phyloP scores from a whole-genome alignment of 2,329 filamentous ascomycete species.

The Monilinia polystroma region DNA sequence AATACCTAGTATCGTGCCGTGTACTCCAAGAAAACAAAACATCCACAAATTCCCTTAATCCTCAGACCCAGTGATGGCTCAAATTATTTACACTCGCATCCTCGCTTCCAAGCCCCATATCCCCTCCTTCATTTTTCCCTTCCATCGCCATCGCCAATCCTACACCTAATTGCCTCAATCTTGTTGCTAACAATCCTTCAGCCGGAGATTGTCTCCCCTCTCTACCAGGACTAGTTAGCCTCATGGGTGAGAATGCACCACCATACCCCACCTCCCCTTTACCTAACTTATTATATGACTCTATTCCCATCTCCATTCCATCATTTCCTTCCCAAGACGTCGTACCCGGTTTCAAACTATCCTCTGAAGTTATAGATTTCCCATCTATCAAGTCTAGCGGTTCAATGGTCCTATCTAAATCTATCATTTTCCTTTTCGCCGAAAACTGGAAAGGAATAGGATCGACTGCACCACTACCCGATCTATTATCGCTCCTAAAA shows the following conservation, averaged over 20 bases:
- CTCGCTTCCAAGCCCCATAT: not conserved
- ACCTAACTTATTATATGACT: constrained; percentile 64
- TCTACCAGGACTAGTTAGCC: constrained; percentile 36
- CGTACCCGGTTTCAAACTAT: not conserved
- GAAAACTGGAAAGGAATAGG: constrained; percentile 53
- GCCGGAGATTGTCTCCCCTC: constrained; percentile 40
- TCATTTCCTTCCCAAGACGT: constrained; percentile 12
- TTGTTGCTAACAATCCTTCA: constrained; percentile 69
- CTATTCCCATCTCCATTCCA: constrained; percentile 37
- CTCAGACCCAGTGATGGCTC: not conserved
- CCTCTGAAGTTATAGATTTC: not conserved
- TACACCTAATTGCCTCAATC: constrained; percentile 53
- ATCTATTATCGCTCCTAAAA: constrained; percentile 37
- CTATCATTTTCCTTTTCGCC: constrained; percentile 24
- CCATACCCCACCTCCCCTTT: constrained; percentile 65
- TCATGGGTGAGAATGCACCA: constrained; percentile 47
- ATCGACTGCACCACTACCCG: constrained; percentile 39
- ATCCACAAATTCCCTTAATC: not conserved
- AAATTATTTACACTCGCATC: not conserved
- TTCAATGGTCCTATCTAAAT: not conserved
- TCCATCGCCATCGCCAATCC: constrained; percentile 56
- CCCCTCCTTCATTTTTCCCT: constrained; percentile 58
- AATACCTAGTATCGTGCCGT: not conserved
- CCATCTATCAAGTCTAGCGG: not conserved
- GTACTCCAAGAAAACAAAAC: not conserved